phyloP scores from a whole-genome alignment of 1,284 basidiomycete genomes.

The Trichosporon sp. region DNA sequence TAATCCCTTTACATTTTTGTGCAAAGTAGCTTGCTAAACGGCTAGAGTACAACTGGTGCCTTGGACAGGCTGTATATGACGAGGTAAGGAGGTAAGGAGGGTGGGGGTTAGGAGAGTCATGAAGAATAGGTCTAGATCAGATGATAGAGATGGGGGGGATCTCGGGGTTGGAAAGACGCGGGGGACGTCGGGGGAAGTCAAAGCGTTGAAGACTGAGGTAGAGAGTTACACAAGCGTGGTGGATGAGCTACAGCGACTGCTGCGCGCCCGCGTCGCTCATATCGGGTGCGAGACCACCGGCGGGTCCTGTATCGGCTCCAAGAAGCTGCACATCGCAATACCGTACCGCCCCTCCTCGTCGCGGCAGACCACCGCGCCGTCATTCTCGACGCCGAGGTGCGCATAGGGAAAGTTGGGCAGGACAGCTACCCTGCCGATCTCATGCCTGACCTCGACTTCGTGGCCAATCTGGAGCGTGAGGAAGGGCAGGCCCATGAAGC shows the following conservation, averaged over 20 bases:
- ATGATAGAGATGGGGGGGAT: background rate
- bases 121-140: background rate
- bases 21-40: no score
- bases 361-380: slow-evolving; percentile 45
- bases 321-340: slow-evolving; percentile 47
- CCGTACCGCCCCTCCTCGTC: slow-evolving; percentile 40
- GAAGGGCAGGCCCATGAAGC: slow-evolving; percentile 41
- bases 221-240: no score
- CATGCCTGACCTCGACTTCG: slow-evolving; percentile 46
- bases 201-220: no score
- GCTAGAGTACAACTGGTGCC: background rate
- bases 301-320: slow-evolving; percentile 34
- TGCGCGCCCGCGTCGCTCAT: background rate
- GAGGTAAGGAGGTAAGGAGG: no score
- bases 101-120: no score
- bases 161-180: background rate
- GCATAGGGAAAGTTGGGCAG: slow-evolving; percentile 44
- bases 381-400: slow-evolving; percentile 47
- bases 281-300: background rate
- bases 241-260: no score
- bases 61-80: no score
- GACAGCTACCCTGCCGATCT: slow-evolving; percentile 47
- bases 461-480: slow-evolving; percentile 38
- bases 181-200: background rate
- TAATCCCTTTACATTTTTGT: no score